A percentile compares a stretch with the other conserved stretches of the same genome.
These are phyloP conservation scores for Boechera retrofracta DNA, from an alignment of 345 rosid genomes.

Conservation along the genomic window DNA sequence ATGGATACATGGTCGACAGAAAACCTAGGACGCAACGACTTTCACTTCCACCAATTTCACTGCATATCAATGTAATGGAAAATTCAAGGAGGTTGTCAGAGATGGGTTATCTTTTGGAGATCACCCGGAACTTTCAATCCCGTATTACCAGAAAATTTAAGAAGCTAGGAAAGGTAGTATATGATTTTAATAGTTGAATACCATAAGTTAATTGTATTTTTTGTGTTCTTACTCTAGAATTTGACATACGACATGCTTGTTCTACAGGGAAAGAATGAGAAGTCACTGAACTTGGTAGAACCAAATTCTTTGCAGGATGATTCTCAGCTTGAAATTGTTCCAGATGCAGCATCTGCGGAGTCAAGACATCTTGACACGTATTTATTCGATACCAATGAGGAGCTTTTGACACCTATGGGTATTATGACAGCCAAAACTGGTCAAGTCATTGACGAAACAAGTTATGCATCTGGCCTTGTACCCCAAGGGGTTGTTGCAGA, in stretches of 20 bases:
- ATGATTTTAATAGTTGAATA: constrained; percentile 19
- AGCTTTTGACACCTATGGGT: constrained; percentile 60
- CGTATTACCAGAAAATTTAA: constrained; percentile 67
- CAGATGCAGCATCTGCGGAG: constrained; percentile 53
- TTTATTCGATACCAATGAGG: constrained; percentile 48
- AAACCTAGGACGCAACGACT: constrained; percentile 47
- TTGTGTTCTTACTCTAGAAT: constrained; percentile 33
- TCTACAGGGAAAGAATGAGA: constrained; percentile 61
- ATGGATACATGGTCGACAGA: constrained; percentile 49
- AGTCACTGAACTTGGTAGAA: constrained; percentile 52
- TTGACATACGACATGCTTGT: constrained; percentile 37
- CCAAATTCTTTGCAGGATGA: constrained; percentile 53
- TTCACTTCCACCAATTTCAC: constrained; percentile 60
- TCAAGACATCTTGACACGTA: constrained; percentile 43
- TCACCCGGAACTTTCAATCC: constrained; percentile 74
- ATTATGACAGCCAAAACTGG: constrained; percentile 48
- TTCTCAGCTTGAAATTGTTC: constrained; percentile 59
- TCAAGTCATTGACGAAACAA: constrained; percentile 52
- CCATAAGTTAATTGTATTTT: background rate
- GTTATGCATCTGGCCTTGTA: constrained; percentile 60
- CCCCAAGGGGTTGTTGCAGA: constrained; percentile 52
- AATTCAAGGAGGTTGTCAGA: constrained; percentile 64
- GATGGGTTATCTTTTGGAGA: constrained; percentile 86
- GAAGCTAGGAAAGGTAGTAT: constrained; percentile 66
- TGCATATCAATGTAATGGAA: constrained; percentile 49